Evolutionary conservation across 73 alveolate species (phyloP).

Genomic region (Paramecium caudatum): DNA sequence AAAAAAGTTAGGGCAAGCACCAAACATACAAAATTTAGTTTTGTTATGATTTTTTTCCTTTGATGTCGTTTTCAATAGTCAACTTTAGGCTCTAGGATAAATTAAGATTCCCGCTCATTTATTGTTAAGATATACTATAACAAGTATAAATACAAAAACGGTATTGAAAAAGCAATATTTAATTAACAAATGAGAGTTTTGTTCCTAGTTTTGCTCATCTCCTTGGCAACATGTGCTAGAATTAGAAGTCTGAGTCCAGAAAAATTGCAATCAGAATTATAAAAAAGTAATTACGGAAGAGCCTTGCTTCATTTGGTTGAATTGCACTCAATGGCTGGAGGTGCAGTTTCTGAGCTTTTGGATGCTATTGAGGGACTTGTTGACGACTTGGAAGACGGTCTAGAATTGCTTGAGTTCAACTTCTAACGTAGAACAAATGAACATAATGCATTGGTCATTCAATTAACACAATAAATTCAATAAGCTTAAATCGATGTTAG

Average conservation of each 20-base stretch:
- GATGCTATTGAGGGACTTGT: constrained; percentile 62
- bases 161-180: too few species aligned
- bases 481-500: constrained; percentile 56
- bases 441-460: constrained; percentile 10
- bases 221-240: constrained; percentile 31
- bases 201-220: not conserved
- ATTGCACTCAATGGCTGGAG: constrained; percentile 66
- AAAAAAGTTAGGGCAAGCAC: too few species aligned
- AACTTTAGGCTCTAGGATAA: too few species aligned
- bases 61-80: too few species aligned
- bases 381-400: constrained; percentile 49
- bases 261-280: constrained; percentile 43
- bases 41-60: too few species aligned
- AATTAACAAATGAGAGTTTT: constrained; percentile 13
- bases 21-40: too few species aligned
- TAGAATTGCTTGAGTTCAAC: constrained; percentile 23
- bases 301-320: constrained; percentile 65
- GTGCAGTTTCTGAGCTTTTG: constrained; percentile 47
- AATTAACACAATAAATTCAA: constrained; percentile 25
- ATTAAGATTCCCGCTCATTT: too few species aligned
- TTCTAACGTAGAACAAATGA: constrained; percentile 64
- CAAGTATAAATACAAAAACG: too few species aligned
- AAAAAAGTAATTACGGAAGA: constrained; percentile 62
- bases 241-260: constrained; percentile 18
- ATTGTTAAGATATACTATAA: too few species aligned